Conservation (phyloP, 1,284 basidiomycete genomes). For the Tranzscheliella williamsii region DNA sequence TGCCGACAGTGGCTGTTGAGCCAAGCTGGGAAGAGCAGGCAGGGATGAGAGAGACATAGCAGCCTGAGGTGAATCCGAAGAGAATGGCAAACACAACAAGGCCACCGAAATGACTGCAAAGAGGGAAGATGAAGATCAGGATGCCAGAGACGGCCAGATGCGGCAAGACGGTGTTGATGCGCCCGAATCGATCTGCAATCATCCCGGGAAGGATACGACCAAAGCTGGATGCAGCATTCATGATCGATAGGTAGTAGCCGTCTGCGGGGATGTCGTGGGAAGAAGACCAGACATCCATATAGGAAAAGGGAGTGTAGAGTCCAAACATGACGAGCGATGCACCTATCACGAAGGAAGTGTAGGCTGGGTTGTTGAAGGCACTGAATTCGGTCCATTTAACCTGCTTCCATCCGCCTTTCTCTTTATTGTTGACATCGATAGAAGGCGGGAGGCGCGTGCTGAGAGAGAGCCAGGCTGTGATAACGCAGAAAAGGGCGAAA, state of each 20-base stretch:
- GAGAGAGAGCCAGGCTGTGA: constrained; percentile 27
- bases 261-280: constrained; percentile 13
- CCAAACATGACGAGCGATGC: constrained; percentile 38
- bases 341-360: constrained; percentile 27
- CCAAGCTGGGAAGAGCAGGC: constrained; percentile 31
- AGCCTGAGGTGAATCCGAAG: constrained; percentile 46
- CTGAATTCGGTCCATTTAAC: constrained; percentile 23
- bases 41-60: constrained; percentile 44
- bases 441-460: constrained; percentile 30
- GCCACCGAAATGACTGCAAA: constrained; percentile 20
- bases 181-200: constrained; percentile 57
- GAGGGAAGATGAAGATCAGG: constrained; percentile 42
- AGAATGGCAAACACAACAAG: constrained; percentile 31
- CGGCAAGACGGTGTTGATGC: constrained; percentile 59
- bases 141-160: constrained; percentile 50
- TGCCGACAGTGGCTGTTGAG: constrained; percentile 21
- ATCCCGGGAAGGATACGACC: constrained; percentile 60
- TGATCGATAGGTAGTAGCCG: constrained; percentile 43
- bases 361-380: constrained; percentile 36
- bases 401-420: constrained; percentile 37
- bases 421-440: constrained; percentile 29
- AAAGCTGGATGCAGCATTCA: constrained; percentile 46
- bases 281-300: constrained; percentile 27
- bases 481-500: constrained; percentile 29
- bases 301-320: constrained; percentile 43